A percentile compares a stretch with the other conserved stretches of the same genome.
These are phyloP conservation scores for Apophysomyces trapeziformis DNA, from an alignment of 371 early-diverging fungal species.

Conservation along the genomic window DNA sequence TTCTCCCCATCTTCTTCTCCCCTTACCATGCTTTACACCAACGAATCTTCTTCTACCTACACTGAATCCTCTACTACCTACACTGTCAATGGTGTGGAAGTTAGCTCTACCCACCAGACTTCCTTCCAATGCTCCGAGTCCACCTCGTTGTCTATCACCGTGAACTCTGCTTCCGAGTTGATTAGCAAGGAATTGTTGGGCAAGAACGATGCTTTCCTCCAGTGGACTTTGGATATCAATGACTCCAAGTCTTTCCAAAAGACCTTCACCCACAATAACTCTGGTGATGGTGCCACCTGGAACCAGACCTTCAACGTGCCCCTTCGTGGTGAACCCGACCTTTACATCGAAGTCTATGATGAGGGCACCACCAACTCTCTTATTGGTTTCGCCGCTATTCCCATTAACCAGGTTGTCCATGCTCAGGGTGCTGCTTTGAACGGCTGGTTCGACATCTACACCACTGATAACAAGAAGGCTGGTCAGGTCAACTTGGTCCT, in stretches of 20 bases:
- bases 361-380: conserved; percentile 55
- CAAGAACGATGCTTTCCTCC: conserved; percentile 65
- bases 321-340: conserved; percentile 52
- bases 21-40: conserved; percentile 3
- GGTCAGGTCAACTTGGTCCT: conserved; percentile 57
- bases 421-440: conserved; percentile 54
- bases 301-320: conserved; percentile 58
- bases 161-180: conserved; percentile 47
- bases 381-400: conserved; percentile 67
- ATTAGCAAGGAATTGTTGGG: conserved; percentile 49
- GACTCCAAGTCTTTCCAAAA: conserved; percentile 55
- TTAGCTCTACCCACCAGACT: conserved; percentile 5
- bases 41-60: conserved; percentile 6
- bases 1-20: conserved; percentile 4
- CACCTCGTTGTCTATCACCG: conserved; percentile 43
- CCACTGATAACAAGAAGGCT: conserved; percentile 49
- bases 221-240: conserved; percentile 49
- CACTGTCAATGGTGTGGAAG: conserved; percentile 7
- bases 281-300: conserved; percentile 59
- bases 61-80: not conserved
- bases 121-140: conserved; percentile 10
- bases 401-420: conserved; percentile 58
- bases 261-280: conserved; percentile 60
- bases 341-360: conserved; percentile 62
- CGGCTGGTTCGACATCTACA: conserved; percentile 53